Evolutionary conservation across 768 basidiomycete species (phyloP).

Genomic region (Trametes cubensis): DNA sequence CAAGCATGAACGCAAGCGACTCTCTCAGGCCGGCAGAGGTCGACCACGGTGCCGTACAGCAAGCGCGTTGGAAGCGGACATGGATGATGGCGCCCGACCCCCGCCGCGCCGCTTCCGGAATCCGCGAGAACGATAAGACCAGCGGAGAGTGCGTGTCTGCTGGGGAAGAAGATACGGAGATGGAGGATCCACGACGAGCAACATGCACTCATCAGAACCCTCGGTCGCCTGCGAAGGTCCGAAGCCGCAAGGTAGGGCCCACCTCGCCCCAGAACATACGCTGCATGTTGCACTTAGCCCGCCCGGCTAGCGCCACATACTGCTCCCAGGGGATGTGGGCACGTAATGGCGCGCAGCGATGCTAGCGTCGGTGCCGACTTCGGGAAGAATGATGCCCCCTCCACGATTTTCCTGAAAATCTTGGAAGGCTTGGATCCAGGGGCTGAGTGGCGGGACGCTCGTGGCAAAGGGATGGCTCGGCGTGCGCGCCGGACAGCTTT

Average conservation of each 20-base stretch:
- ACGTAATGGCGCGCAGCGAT: not conserved
- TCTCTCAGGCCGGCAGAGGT: not conserved
- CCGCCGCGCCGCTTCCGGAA: not conserved
- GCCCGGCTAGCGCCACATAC: not conserved
- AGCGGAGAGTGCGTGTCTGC: not conserved
- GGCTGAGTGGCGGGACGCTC: not conserved
- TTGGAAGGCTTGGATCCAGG: conserved; percentile 1
- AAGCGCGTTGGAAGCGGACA: conserved; percentile 2
- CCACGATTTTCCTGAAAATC: too few species aligned
- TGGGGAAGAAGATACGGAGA: not conserved
- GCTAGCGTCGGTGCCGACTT: conserved; percentile 7
- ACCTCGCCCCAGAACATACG: not conserved
- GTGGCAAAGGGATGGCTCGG: not conserved
- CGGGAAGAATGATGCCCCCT: not conserved
- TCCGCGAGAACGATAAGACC: not conserved
- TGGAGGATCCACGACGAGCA: not conserved
- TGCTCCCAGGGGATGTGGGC: not conserved
- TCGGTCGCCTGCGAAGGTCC: not conserved
- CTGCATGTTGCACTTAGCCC: not conserved
- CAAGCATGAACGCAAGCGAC: not conserved
- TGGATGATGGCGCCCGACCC: not conserved
- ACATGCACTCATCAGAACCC: not conserved
- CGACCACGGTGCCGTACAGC: not conserved
- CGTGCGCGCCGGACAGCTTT: not conserved
- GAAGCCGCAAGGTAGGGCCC: too few species aligned